Conservation (phyloP, 2,329 filamentous ascomycete species). For the Monilinia fructicola region DNA sequence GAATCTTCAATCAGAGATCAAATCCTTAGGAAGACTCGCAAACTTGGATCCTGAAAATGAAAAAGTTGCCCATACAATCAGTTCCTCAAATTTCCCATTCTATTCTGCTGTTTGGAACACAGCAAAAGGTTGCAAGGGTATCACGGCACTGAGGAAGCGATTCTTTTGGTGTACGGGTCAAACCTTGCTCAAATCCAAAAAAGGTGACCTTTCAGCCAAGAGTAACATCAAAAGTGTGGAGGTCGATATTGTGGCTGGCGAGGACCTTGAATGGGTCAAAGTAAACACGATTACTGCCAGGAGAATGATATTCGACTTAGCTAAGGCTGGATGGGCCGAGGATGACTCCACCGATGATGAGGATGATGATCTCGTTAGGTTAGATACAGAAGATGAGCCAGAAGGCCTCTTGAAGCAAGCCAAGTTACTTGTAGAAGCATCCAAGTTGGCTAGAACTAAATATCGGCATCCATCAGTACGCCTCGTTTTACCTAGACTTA, state of each 20-base stretch:
- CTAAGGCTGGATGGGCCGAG: constrained; percentile 63
- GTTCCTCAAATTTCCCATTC: constrained; percentile 66
- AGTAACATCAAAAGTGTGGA: constrained; percentile 22
- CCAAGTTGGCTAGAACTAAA: constrained; percentile 54
- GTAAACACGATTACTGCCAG: constrained; percentile 65
- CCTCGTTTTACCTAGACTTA: constrained; percentile 61
- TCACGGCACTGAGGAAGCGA: constrained; percentile 58
- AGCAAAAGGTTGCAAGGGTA: constrained; percentile 55
- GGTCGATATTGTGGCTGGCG: constrained; percentile 63
- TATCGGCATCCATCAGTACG: constrained; percentile 60
- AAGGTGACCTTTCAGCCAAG: constrained; percentile 15
- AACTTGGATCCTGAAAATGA: constrained; percentile 33
- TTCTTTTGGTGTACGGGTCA: constrained; percentile 48
- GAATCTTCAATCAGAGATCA: constrained; percentile 49
- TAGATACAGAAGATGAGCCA: constrained; percentile 40
- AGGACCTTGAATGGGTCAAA: constrained; percentile 66
- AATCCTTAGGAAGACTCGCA: constrained; percentile 45
- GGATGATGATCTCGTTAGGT: constrained; percentile 42
- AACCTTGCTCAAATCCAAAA: constrained; percentile 20
- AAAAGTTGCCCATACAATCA: constrained; percentile 54
- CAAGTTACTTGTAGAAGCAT: constrained; percentile 56
- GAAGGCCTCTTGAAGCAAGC: constrained; percentile 61
- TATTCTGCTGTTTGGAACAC: constrained; percentile 62
- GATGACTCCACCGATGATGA: constrained; percentile 47
- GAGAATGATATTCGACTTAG: constrained; percentile 65